Conservation (phyloP, 1,284 basidiomycete species). For the Athelia psychrophila region DNA sequence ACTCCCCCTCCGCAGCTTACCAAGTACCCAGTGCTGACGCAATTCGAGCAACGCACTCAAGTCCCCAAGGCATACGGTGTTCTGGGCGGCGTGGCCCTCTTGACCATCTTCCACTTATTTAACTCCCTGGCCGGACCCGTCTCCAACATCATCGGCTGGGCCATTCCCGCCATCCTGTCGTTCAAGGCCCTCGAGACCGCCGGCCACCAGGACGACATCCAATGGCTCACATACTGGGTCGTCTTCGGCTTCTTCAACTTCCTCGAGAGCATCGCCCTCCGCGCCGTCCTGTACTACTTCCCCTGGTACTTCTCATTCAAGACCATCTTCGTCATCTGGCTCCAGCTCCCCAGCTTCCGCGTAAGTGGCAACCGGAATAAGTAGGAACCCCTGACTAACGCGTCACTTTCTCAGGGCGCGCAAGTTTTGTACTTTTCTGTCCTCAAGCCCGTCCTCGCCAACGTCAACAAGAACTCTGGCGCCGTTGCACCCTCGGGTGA, state of each 20-base stretch:
- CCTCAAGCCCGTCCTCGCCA: slow-evolving; percentile 68
- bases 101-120: slow-evolving; percentile 73
- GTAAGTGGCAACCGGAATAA: slow-evolving; percentile 43
- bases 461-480: slow-evolving; percentile 35
- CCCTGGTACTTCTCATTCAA: slow-evolving; percentile 92
- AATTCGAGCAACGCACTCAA: slow-evolving; percentile 87
- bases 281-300: slow-evolving; percentile 76
- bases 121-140: slow-evolving; percentile 80
- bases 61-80: slow-evolving; percentile 93
- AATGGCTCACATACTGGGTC: slow-evolving; percentile 91
- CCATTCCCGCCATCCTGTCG: slow-evolving; percentile 81
- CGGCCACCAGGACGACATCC: slow-evolving; percentile 70
- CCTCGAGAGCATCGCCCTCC: slow-evolving; percentile 73
- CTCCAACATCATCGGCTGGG: slow-evolving; percentile 85
- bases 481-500: slow-evolving; percentile 14
- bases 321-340: slow-evolving; percentile 85
- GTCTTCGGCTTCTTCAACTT: slow-evolving; percentile 88
- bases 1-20: slow-evolving; percentile 84
- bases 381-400: slow-evolving; percentile 17
- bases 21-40: slow-evolving; percentile 85
- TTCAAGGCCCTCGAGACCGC: slow-evolving; percentile 83
- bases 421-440: slow-evolving; percentile 66
- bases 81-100: slow-evolving; percentile 67
- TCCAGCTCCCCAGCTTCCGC: slow-evolving; percentile 78
- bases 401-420: slow-evolving; percentile 75